phyloP scores from a whole-genome alignment of 2,329 filamentous ascomycete genomes.

The Fonsecaea nubica region DNA sequence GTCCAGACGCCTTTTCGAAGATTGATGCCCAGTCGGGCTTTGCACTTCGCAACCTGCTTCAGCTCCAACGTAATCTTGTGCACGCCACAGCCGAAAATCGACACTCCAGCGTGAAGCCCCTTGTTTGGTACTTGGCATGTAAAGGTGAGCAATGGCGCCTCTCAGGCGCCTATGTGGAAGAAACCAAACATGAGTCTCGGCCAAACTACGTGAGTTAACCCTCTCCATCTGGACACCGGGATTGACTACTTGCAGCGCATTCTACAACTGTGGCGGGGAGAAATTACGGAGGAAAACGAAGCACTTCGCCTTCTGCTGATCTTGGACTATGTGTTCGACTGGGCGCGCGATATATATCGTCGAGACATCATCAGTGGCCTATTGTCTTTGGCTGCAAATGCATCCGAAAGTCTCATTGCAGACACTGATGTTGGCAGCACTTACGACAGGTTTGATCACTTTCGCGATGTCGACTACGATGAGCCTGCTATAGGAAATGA shows the following conservation, averaged over 20 bases:
- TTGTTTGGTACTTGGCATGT: constrained; percentile 11
- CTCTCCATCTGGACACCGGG: not conserved
- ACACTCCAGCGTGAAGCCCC: not conserved
- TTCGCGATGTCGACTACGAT: not conserved
- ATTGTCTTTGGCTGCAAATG: not conserved
- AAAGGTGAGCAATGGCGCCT: constrained; percentile 1
- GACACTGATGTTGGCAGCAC: not conserved
- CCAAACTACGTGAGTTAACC: constrained; percentile 4
- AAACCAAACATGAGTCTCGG: not conserved
- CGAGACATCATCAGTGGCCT: constrained; percentile 1
- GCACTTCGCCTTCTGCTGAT: constrained; percentile 4
- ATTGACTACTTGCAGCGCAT: not conserved
- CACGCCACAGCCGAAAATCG: not conserved
- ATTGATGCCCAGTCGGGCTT: constrained; percentile 1
- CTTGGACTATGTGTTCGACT: constrained; percentile 7
- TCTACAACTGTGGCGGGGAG: not conserved
- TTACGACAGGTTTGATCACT: not conserved
- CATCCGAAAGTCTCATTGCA: not conserved
- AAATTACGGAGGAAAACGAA: not conserved
- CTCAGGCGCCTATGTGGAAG: constrained; percentile 2
- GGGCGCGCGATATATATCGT: constrained; percentile 12
- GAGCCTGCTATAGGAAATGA: not conserved
- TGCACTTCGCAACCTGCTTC: not conserved
- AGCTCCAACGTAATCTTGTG: constrained; percentile 5
- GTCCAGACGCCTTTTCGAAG: not conserved